A percentile compares a stretch with the other conserved stretches of the same genome.
Conservation (phyloP, 2,329 filamentous ascomycete genomes). For the Beauveria medogensis region DNA sequence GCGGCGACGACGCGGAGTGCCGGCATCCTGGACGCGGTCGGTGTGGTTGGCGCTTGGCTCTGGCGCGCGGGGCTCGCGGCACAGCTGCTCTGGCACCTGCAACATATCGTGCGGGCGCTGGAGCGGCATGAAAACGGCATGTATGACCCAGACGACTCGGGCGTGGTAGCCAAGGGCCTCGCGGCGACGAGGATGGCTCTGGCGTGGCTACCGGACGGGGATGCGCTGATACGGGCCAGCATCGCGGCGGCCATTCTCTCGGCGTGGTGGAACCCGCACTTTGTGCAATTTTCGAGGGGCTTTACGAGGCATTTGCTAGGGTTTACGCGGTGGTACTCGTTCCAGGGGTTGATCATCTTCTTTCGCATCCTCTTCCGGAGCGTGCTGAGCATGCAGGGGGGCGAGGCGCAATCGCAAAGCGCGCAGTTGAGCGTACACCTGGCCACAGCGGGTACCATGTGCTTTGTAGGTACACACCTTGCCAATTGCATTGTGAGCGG, state of each 20-base stretch:
- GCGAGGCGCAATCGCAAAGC: constrained; percentile 28
- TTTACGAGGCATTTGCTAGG: constrained; percentile 53
- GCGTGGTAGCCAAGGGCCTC: constrained; percentile 13
- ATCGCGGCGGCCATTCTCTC: constrained; percentile 42
- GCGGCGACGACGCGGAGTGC: constrained; percentile 15
- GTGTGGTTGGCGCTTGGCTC: constrained; percentile 33
- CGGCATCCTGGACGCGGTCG: constrained; percentile 35
- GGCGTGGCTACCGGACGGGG: constrained; percentile 31
- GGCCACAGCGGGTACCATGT: constrained; percentile 43
- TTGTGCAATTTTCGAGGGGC: constrained; percentile 51
- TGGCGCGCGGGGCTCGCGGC: constrained; percentile 41
- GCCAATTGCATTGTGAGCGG: neutral
- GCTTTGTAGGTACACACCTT: constrained; percentile 37
- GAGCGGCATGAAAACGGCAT: constrained; percentile 22
- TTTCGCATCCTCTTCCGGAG: constrained; percentile 44
- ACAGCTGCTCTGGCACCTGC: constrained; percentile 45
- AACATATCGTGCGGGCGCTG: constrained; percentile 20
- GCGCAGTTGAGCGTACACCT: constrained; percentile 45
- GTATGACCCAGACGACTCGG: constrained; percentile 26
- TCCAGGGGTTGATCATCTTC: constrained; percentile 52
- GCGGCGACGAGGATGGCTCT: constrained; percentile 14
- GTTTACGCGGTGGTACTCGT: constrained; percentile 56
- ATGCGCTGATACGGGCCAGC: constrained; percentile 37
- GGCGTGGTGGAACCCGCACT: constrained; percentile 62
- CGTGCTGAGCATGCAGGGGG: constrained; percentile 31